Evolutionary conservation across 148 eudicot species (phyloP).

Genomic region (Rhododendron kiyosumense): DNA sequence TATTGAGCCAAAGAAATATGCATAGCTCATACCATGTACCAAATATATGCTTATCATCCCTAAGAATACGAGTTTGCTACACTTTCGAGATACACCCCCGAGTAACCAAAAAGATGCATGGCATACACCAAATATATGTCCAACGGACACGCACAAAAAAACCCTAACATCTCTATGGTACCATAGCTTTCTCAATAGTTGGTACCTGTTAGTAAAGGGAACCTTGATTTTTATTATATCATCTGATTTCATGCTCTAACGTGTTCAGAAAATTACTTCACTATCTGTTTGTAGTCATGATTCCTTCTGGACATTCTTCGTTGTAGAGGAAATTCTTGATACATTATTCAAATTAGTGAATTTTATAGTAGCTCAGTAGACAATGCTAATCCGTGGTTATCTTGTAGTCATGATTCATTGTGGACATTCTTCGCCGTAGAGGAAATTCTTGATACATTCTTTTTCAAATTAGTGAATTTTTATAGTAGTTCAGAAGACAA

Average conservation of each 20-base stretch:
- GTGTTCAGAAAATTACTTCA: not conserved
- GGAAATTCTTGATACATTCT: not conserved
- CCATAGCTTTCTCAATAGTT: too few relatives aligned
- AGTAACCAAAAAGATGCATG: too few relatives aligned
- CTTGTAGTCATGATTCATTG: not conserved
- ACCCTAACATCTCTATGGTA: too few relatives aligned
- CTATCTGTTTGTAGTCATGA: not conserved
- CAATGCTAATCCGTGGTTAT: not conserved
- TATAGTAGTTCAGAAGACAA: not conserved
- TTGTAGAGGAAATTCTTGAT: not conserved
- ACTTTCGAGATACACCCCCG: too few relatives aligned
- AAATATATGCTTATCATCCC: too few relatives aligned
- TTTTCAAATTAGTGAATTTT: not conserved
- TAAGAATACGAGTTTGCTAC: too few relatives aligned
- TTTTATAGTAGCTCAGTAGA: not conserved
- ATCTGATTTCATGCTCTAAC: not conserved
- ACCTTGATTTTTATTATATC: not conserved
- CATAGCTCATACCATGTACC: too few relatives aligned
- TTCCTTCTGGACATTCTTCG: not conserved
- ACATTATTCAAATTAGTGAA: not conserved
- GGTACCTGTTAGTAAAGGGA: too few relatives aligned
- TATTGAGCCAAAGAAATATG: too few relatives aligned
- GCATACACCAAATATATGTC: too few relatives aligned
- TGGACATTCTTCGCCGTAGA: not conserved
- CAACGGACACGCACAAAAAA: too few relatives aligned